These are phyloP conservation scores for Cytospora mali DNA, from an alignment of 2,329 filamentous ascomycete species.

Conservation along the genomic window DNA sequence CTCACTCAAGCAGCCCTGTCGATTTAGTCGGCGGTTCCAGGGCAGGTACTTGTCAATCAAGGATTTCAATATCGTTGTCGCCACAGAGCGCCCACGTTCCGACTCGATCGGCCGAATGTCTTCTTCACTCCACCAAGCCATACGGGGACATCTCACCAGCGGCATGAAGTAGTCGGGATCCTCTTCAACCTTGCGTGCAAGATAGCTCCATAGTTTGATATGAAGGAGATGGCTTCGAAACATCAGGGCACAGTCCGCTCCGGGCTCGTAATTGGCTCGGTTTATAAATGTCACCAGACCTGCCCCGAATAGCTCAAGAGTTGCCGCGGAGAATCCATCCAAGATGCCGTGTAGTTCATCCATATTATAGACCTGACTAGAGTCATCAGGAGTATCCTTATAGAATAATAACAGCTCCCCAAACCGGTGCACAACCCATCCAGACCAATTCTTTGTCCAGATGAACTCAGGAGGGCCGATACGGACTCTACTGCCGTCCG, in stretches of 20 bases:
- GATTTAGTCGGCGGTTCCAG: neutral
- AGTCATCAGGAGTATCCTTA: neutral
- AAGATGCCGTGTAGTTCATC: neutral
- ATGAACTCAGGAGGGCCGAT: neutral
- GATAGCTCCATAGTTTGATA: neutral
- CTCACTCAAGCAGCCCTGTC: too few species aligned
- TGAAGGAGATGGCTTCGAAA: neutral
- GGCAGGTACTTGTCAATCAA: neutral
- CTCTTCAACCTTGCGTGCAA: neutral
- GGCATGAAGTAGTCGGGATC: neutral
- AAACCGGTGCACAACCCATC: neutral
- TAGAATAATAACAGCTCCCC: neutral
- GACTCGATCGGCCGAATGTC: neutral
- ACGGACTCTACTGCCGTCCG: neutral
- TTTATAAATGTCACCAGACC: neutral
- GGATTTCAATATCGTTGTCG: neutral
- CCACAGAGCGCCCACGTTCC: conserved; percentile 21
- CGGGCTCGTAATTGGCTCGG: neutral
- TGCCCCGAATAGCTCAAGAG: neutral
- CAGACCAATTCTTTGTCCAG: neutral
- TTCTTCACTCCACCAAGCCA: too few species aligned
- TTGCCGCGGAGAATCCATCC: neutral
- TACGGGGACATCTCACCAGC: neutral
- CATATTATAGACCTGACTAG: neutral
- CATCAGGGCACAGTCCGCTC: neutral